Percentiles rank a stretch among this genome's conserved stretches.
Conservation (phyloP, 2,329 filamentous ascomycete species). For the Fusarium penzigii region DNA sequence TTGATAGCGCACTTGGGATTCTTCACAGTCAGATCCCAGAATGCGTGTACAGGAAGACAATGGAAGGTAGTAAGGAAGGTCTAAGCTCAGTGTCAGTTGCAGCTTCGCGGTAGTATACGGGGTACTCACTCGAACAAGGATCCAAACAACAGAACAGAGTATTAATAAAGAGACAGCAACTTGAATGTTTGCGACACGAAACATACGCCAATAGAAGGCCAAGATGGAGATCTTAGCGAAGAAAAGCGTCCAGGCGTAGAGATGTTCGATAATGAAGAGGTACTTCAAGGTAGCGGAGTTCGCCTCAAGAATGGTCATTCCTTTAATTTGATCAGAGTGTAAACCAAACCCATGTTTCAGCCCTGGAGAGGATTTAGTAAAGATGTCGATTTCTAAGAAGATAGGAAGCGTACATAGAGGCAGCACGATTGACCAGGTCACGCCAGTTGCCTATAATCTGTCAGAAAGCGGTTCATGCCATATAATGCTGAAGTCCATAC, state of each 20-base stretch:
- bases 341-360: conserved; percentile 19
- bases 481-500: background rate
- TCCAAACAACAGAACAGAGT: conserved; percentile 30
- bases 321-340: conserved; percentile 13
- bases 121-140: conserved; percentile 22
- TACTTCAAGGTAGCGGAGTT: conserved; percentile 14
- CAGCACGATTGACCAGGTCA: no score
- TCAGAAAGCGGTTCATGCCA: no score
- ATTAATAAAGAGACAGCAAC: conserved; percentile 26
- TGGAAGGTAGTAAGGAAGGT: conserved; percentile 20
- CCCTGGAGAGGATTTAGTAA: conserved; percentile 13
- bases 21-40: conserved; percentile 16
- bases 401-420: conserved; percentile 12
- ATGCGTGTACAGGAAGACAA: conserved; percentile 17
- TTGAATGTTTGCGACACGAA: conserved; percentile 28
- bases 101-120: no score
- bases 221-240: conserved; percentile 33
- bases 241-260: conserved; percentile 32
- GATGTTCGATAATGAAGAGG: conserved; percentile 28
- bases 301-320: conserved; percentile 7
- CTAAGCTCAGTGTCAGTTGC: no score
- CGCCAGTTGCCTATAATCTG: no score
- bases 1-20: conserved; percentile 9
- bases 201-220: conserved; percentile 35
- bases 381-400: background rate